Percentiles rank a stretch among this genome's conserved stretches.
phyloP scores from a whole-genome alignment of 2,329 filamentous ascomycete genomes.

The Rosellinia necatrix region DNA sequence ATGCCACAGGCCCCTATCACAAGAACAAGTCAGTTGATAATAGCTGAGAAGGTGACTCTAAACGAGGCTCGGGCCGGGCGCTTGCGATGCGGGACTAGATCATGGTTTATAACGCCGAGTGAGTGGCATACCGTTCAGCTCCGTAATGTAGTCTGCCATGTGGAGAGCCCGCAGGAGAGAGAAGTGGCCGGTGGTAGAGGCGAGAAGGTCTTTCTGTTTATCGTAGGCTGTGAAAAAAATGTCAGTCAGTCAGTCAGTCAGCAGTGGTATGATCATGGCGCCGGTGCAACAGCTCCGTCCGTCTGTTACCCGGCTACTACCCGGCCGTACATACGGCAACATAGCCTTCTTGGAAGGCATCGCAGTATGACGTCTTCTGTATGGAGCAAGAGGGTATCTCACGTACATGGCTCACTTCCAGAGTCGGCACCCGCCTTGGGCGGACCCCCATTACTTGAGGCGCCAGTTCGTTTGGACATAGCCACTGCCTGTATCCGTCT shows the following conservation, averaged over 20 bases:
- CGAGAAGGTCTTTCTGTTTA: slow-evolving; percentile 77
- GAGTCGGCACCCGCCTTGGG: slow-evolving; percentile 47
- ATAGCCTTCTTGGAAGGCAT: background rate
- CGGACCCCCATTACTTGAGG: slow-evolving; percentile 52
- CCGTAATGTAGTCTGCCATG: slow-evolving; percentile 81
- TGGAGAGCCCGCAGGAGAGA: slow-evolving; percentile 71
- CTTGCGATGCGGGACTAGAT: no score
- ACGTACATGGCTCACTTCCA: slow-evolving; percentile 50
- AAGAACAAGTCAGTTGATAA: background rate
- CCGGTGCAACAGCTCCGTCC: no score
- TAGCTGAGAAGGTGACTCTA: background rate
- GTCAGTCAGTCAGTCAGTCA: no score
- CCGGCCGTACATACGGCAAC: background rate
- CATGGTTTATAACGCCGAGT: no score
- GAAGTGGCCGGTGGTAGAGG: slow-evolving; percentile 74
- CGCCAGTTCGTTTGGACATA: slow-evolving; percentile 69
- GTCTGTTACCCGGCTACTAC: no score
- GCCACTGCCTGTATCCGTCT: slow-evolving; percentile 21
- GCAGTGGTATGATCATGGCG: no score
- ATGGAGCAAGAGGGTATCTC: background rate
- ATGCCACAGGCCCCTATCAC: slow-evolving; percentile 77
- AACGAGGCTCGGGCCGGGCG: no score
- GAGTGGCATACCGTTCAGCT: slow-evolving; percentile 68
- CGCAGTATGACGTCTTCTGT: background rate
- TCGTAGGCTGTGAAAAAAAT: slow-evolving; percentile 67